Evolutionary conservation across 2,329 filamentous ascomycete species (phyloP), one percentile per base, ranked within the genome.

Genomic region (Arthrobotrys sphaeroides): DNA sequence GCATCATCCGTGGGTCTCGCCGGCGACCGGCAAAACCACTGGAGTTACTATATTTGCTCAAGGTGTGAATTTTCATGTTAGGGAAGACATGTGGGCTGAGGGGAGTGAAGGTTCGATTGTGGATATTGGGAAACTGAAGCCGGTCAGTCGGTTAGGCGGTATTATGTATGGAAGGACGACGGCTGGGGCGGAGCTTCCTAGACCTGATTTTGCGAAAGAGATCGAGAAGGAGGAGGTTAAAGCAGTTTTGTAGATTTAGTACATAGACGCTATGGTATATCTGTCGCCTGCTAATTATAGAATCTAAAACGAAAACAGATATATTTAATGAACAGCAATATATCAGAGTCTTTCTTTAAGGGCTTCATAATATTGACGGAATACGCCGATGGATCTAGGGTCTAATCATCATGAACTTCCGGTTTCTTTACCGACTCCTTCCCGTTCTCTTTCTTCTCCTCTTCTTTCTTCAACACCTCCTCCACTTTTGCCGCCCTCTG

Each of bases 11-110:
- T 96, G 94, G 82, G 92, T 90, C 82, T 86, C 86, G 61, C 85
- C 85, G 0, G 88, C 84, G 1, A 90, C 90, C 0, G 93, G 91
- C 1, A 90, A 90, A 83, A 93, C 89, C 84, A 90, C 90, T 0
- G 89, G 90, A 0, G 90, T 90, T 2, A 80, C 97, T 77, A 90
- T 88, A 1, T 87, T 96, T 33, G 85, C 97, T 10, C 93, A 97
- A 83, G 94, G 93, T 0, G 89, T 91, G 33, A 86, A 90, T 26
- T 97, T 97, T 81, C 97, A 94, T 93, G 93, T 90, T 1, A 84
- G 94, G 62, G 92, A 96, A 81, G 94, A 97, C 83, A 93, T 93
- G 1, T 84, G 97, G 75, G 92, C 96, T 79, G 88, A 91, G 81
- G 90, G 93, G 6, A 87, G 85, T 80, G 92, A 89, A 53, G 72